Conservation (phyloP, 139 green algal species). For the Chlorella ohadii region DNA sequence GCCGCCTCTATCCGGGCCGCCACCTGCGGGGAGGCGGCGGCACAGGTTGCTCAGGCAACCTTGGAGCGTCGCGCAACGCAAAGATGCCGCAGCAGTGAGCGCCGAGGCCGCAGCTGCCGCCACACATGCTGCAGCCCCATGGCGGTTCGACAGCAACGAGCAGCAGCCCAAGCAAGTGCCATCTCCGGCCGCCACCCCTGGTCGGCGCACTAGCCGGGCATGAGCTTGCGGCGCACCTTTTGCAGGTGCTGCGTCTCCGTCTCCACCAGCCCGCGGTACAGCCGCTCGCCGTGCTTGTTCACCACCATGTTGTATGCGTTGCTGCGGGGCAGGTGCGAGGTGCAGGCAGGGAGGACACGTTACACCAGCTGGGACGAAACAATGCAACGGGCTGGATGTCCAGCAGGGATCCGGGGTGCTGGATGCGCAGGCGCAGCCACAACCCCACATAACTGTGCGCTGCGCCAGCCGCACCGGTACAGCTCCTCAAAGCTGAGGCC, state of each 20-base stretch:
- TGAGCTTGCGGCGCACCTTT: neutral
- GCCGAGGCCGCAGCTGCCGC: too few relatives aligned
- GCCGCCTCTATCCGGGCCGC: constrained; percentile 73
- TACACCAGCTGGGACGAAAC: too few relatives aligned
- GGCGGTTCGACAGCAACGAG: neutral
- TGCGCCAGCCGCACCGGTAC: constrained; percentile 91
- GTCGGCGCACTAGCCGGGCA: neutral
- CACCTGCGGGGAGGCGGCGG: constrained; percentile 44
- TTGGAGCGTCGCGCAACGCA: too few relatives aligned
- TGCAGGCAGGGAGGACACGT: neutral
- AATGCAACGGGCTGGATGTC: too few relatives aligned
- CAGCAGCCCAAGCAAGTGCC: too few relatives aligned
- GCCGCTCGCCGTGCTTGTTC: constrained; percentile 93
- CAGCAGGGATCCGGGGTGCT: too few relatives aligned
- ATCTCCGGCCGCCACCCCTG: too few relatives aligned
- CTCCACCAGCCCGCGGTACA: constrained; percentile 89
- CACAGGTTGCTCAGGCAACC: too few relatives aligned
- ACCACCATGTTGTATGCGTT: constrained; percentile 99
- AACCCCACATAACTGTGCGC: too few relatives aligned
- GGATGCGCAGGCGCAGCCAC: too few relatives aligned
- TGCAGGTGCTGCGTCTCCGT: constrained; percentile 84
- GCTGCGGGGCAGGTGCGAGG: constrained; percentile 53
- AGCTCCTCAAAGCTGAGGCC: constrained; percentile 98
- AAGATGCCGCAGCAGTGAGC: too few relatives aligned
- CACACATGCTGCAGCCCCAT: neutral